Percentiles rank a stretch among this genome's conserved stretches.
These are phyloP conservation scores for Populus pruinosa DNA, from an alignment of 345 rosid genomes.

Conservation along the genomic window DNA sequence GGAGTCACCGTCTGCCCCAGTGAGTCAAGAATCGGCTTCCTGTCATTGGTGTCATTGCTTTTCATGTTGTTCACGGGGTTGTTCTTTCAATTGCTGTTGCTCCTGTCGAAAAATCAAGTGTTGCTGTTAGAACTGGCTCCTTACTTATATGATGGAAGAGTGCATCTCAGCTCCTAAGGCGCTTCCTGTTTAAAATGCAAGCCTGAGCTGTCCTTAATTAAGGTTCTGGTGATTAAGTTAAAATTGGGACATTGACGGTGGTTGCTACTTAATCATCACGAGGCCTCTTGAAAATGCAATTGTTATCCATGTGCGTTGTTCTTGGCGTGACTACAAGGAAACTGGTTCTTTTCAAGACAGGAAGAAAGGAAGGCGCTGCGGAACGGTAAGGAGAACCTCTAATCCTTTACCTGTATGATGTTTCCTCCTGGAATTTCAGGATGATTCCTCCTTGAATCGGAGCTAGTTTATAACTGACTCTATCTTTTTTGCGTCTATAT, in stretches of 20 bases:
- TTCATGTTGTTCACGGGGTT: slow-evolving; percentile 28
- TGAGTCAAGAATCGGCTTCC: slow-evolving; percentile 13
- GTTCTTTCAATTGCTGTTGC: slow-evolving; percentile 3
- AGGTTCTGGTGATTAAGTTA: background rate
- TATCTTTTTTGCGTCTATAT: background rate
- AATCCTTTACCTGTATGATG: background rate
- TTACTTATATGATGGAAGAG: background rate
- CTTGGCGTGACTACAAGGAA: background rate
- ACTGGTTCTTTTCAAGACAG: background rate
- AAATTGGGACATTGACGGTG: background rate
- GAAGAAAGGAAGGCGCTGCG: background rate
- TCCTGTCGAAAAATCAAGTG: background rate
- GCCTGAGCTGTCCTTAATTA: background rate
- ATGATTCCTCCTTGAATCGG: background rate
- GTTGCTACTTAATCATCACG: background rate
- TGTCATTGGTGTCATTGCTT: slow-evolving; percentile 31
- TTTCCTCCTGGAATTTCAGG: background rate
- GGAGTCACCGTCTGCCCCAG: slow-evolving; percentile 5
- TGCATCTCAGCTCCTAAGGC: background rate
- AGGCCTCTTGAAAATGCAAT: background rate
- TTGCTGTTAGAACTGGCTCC: background rate
- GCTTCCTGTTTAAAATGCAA: background rate
- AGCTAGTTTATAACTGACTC: background rate
- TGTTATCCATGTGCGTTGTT: background rate
- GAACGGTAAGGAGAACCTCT: background rate